Evolutionary conservation across 108 stramenopile species (phyloP).

Genomic region (Parietichytrium sp.): DNA sequence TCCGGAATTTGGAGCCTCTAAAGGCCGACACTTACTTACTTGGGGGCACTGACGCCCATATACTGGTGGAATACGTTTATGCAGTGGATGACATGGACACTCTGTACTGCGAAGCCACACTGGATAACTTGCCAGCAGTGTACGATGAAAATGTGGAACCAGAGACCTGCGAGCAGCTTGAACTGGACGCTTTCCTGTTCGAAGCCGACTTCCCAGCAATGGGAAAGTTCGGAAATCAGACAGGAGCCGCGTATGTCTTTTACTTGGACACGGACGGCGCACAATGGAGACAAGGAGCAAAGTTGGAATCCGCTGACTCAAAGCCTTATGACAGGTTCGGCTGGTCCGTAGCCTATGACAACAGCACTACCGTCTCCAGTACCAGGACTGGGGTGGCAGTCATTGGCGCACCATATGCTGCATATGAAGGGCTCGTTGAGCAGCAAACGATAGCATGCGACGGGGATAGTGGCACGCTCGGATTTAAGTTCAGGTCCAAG

Average conservation of each 20-base stretch:
- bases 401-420: conserved; percentile 1
- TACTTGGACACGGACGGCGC: neutral
- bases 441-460: neutral
- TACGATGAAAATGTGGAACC: neutral
- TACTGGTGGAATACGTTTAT: neutral
- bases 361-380: neutral
- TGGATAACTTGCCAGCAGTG: neutral
- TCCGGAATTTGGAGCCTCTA: neutral
- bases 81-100: conserved; percentile 36
- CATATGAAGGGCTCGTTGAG: neutral
- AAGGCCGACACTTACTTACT: conserved; percentile 16
- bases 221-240: conserved; percentile 8
- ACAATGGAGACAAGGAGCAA: neutral
- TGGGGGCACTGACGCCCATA: neutral
- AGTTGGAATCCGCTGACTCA: neutral
- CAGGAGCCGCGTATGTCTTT: conserved; percentile 9
- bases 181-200: neutral
- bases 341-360: neutral
- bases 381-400: neutral
- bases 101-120: neutral
- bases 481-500: neutral
- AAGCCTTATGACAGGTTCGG: conserved; percentile 1
- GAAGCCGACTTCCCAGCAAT: neutral
- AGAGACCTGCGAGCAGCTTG: neutral
- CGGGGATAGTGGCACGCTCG: neutral